These are phyloP conservation scores for Dactylorhiza incarnata DNA, from an alignment of 106 monocot species.

Conservation along the genomic window DNA sequence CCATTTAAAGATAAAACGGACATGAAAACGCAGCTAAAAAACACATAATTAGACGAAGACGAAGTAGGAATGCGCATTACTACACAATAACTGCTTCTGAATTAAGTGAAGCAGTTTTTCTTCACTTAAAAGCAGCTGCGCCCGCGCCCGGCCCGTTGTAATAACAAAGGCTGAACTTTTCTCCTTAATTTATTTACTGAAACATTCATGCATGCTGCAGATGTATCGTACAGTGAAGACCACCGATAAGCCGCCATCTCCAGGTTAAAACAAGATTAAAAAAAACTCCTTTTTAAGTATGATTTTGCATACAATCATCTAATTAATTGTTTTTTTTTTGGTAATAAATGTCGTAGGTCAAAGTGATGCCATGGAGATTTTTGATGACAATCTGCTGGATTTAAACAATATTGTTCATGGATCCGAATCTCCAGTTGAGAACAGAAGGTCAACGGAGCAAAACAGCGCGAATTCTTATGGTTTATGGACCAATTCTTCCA, in stretches of 20 bases:
- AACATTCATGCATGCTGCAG: slow-evolving; percentile 14
- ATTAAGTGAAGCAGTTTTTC: background rate
- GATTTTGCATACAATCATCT: too few species aligned
- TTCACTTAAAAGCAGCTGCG: background rate
- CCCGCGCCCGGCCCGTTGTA: too few species aligned
- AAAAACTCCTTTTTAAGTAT: background rate
- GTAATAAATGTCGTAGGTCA: background rate
- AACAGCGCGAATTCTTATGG: slow-evolving; percentile 9
- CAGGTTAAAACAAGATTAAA: slow-evolving; percentile 17
- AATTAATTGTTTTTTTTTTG: too few species aligned
- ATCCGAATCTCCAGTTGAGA: slow-evolving; percentile 11
- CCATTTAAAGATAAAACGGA: background rate
- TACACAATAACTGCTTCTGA: background rate
- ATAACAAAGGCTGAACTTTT: too few species aligned
- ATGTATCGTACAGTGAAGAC: slow-evolving; percentile 70
- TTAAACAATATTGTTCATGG: slow-evolving; percentile 15
- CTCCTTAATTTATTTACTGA: too few species aligned
- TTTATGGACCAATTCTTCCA: slow-evolving; percentile 33
- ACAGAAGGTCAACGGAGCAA: background rate
- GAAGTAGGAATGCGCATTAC: background rate
- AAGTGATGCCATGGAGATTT: slow-evolving; percentile 24
- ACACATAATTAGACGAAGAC: too few species aligned
- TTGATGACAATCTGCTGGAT: slow-evolving; percentile 44
- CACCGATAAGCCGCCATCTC: slow-evolving; percentile 49
- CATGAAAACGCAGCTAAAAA: background rate